Evolutionary conservation across 345 rosid genomes (phyloP).

Genomic region (Gossypium herbaceum): DNA sequence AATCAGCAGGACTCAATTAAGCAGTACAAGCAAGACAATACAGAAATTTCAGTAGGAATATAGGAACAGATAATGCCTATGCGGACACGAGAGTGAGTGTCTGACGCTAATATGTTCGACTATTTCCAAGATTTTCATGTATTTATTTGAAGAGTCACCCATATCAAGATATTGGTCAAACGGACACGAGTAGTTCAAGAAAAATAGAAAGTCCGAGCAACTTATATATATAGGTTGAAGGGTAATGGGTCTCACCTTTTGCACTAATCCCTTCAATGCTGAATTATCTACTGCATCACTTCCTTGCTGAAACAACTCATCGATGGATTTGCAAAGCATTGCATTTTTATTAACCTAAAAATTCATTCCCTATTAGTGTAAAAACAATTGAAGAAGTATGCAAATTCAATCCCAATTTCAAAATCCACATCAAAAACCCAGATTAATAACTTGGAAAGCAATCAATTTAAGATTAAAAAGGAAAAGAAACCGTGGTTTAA

Average conservation of each 20-base stretch:
- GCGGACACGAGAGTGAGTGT: background rate
- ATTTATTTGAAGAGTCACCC: too few species aligned
- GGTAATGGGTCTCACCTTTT: constrained; percentile 49
- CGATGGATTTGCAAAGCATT: constrained; percentile 63
- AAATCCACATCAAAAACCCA: background rate
- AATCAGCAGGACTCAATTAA: background rate
- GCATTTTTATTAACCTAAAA: constrained; percentile 81
- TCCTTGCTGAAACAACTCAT: constrained; percentile 58
- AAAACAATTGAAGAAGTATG: background rate
- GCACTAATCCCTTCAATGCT: constrained; percentile 48
- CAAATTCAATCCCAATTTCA: background rate
- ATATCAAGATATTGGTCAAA: too few species aligned
- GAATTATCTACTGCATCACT: constrained; percentile 43
- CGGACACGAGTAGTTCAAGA: too few species aligned
- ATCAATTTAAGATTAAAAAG: background rate
- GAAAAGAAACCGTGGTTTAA: background rate
- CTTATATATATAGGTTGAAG: background rate
- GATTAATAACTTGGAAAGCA: background rate
- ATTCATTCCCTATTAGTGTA: background rate
- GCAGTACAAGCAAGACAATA: background rate
- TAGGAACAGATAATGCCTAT: constrained; percentile 4
- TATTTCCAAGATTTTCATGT: too few species aligned
- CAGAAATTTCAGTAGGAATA: background rate
- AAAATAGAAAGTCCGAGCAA: background rate
- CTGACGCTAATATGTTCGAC: background rate